These are phyloP conservation scores for Aspergillus alliaceus DNA, from an alignment of 2,329 filamentous ascomycete genomes.

Conservation along the genomic window DNA sequence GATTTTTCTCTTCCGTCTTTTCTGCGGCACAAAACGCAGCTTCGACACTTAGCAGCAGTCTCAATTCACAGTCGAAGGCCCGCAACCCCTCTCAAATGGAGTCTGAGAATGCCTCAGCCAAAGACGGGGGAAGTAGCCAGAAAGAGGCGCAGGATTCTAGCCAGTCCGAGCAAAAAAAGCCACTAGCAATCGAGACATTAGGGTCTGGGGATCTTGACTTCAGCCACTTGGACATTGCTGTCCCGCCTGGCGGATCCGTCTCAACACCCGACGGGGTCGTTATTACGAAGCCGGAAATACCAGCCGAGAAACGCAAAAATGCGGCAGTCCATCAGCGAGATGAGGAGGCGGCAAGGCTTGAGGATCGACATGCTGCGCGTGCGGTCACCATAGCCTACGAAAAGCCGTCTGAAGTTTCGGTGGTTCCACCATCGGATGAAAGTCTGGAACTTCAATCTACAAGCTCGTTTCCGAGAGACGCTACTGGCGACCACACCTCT, in stretches of 20 bases:
- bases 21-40: slow-evolving; percentile 92
- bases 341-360: slow-evolving; percentile 55
- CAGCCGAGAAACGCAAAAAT: slow-evolving; percentile 36
- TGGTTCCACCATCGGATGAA: slow-evolving; percentile 44
- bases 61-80: slow-evolving; percentile 52
- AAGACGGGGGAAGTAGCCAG: slow-evolving; percentile 27
- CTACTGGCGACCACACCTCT: slow-evolving; percentile 63
- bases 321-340: slow-evolving; percentile 44
- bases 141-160: slow-evolving; percentile 20
- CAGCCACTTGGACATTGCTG: slow-evolving; percentile 76
- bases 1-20: slow-evolving; percentile 93
- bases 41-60: slow-evolving; percentile 68
- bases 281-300: slow-evolving; percentile 35
- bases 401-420: slow-evolving; percentile 36
- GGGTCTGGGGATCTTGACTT: slow-evolving; percentile 86
- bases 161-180: slow-evolving; percentile 55
- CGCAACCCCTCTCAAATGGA: slow-evolving; percentile 37
- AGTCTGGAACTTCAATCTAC: slow-evolving; percentile 30
- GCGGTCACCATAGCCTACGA: slow-evolving; percentile 63
- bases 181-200: slow-evolving; percentile 82
- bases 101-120: slow-evolving; percentile 27
- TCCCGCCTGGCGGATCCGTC: slow-evolving; percentile 32
- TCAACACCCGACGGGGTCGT: slow-evolving; percentile 40
- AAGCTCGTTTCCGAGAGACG: slow-evolving; percentile 28
- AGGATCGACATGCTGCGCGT: slow-evolving; percentile 59